Evolutionary conservation across 495 filamentous ascomycete genomes (phyloP).

Genomic region (Aspergillus ostianus): DNA sequence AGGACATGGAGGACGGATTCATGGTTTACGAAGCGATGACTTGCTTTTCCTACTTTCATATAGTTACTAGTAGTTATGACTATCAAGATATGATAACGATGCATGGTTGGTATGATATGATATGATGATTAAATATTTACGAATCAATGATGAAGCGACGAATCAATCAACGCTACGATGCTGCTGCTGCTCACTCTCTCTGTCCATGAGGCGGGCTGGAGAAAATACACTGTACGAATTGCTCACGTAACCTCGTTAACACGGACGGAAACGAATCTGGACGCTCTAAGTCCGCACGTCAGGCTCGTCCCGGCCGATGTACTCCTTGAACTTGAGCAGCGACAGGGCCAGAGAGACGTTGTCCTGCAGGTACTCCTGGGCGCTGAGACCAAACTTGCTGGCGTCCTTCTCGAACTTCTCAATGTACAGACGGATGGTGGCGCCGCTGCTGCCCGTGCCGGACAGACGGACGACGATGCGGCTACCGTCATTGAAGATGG

Average conservation of each 20-base stretch:
- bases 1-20: not conserved
- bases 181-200: not conserved
- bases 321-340: constrained; percentile 86
- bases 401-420: constrained; percentile 84
- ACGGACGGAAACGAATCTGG: not conserved
- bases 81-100: not conserved
- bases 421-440: constrained; percentile 93
- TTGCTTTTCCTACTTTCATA: not conserved
- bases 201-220: not conserved
- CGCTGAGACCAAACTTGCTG: constrained; percentile 69
- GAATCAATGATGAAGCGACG: too few relatives aligned
- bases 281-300: constrained; percentile 81
- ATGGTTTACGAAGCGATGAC: constrained; percentile 1
- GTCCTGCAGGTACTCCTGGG: constrained; percentile 91
- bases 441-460: constrained; percentile 90
- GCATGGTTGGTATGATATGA: not conserved
- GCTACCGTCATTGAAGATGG: constrained; percentile 92
- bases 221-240: not conserved
- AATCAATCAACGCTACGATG: not conserved
- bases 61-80: too few relatives aligned
- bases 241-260: not conserved
- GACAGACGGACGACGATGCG: constrained; percentile 92
- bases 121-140: not conserved
- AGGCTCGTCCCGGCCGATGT: constrained; percentile 83
- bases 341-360: constrained; percentile 80